phyloP scores from a whole-genome alignment of 2,329 filamentous ascomycete genomes.

The Nemania serpens region DNA sequence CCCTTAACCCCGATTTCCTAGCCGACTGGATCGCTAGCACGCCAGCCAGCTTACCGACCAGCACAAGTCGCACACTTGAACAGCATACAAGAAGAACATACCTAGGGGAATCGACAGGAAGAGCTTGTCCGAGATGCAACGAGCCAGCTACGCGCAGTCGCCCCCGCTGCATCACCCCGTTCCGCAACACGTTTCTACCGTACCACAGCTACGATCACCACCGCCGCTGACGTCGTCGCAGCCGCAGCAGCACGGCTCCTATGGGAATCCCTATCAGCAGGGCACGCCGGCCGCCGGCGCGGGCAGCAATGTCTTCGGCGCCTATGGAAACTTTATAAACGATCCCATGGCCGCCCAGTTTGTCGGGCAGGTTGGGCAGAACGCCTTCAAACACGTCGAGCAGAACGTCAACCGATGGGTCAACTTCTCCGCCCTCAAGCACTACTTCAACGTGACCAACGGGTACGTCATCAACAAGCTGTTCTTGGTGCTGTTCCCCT shows the following conservation, averaged over 20 bases:
- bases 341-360: constrained; percentile 89
- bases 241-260: constrained; percentile 67
- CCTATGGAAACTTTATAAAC: constrained; percentile 92
- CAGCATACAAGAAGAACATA: background rate
- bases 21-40: background rate
- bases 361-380: constrained; percentile 91
- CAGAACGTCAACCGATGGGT: constrained; percentile 89
- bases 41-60: background rate
- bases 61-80: background rate
- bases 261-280: constrained; percentile 76
- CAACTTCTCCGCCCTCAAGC: constrained; percentile 90
- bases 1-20: background rate
- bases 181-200: constrained; percentile 96
- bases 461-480: constrained; percentile 94
- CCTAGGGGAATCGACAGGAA: too few species aligned
- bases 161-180: constrained; percentile 96
- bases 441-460: constrained; percentile 99
- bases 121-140: constrained; percentile 76
- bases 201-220: constrained; percentile 94
- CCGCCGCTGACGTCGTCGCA: constrained; percentile 75
- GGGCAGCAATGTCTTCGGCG: constrained; percentile 64
- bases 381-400: constrained; percentile 89
- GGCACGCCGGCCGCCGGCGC: constrained; percentile 53
- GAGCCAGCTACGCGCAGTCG: constrained; percentile 81
- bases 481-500: constrained; percentile 91